phyloP scores from a whole-genome alignment of 2,329 filamentous ascomycete genomes.

The Epichloe festucae region DNA sequence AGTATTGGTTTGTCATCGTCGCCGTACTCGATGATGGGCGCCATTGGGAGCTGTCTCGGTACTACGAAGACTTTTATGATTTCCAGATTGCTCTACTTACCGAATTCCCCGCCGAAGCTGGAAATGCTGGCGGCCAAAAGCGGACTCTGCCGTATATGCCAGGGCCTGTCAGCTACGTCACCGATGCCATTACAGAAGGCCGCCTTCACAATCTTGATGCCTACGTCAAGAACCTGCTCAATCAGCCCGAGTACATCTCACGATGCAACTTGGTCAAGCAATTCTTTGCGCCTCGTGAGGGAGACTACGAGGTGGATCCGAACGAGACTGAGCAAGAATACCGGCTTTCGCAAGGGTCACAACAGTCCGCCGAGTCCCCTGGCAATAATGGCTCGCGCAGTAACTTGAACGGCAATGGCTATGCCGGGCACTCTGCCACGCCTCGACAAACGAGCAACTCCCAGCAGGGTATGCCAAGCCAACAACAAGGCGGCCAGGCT shows the following conservation, averaged over 20 bases:
- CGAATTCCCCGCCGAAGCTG: slow-evolving; percentile 83
- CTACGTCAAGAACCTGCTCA: slow-evolving; percentile 84
- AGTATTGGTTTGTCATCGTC: slow-evolving; percentile 98
- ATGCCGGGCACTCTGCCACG: slow-evolving; percentile 39
- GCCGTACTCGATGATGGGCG: slow-evolving; percentile 79
- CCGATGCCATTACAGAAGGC: slow-evolving; percentile 92
- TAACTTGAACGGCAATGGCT: slow-evolving; percentile 45
- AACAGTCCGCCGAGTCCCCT: slow-evolving; percentile 53
- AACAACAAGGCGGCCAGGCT: slow-evolving; percentile 20
- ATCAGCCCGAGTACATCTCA: slow-evolving; percentile 73
- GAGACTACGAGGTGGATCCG: slow-evolving; percentile 85
- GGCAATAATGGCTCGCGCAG: slow-evolving; percentile 47
- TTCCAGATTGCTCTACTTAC: slow-evolving; percentile 93
- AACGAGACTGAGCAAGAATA: slow-evolving; percentile 64
- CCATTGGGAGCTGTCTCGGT: slow-evolving; percentile 84
- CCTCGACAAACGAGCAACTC: slow-evolving; percentile 32
- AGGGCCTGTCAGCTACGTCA: slow-evolving; percentile 92
- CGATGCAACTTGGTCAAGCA: slow-evolving; percentile 73
- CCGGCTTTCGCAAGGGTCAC: slow-evolving; percentile 57
- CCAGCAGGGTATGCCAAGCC: slow-evolving; percentile 17
- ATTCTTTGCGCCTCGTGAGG: slow-evolving; percentile 80
- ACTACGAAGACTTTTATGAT: slow-evolving; percentile 98
- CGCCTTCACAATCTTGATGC: slow-evolving; percentile 85
- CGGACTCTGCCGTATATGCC: slow-evolving; percentile 94
- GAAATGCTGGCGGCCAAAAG: slow-evolving; percentile 65